Percentiles rank a stretch among this genome's conserved stretches.
Evolutionary conservation across 2,329 filamentous ascomycete genomes (phyloP).

Genomic region (Alternaria sp.): DNA sequence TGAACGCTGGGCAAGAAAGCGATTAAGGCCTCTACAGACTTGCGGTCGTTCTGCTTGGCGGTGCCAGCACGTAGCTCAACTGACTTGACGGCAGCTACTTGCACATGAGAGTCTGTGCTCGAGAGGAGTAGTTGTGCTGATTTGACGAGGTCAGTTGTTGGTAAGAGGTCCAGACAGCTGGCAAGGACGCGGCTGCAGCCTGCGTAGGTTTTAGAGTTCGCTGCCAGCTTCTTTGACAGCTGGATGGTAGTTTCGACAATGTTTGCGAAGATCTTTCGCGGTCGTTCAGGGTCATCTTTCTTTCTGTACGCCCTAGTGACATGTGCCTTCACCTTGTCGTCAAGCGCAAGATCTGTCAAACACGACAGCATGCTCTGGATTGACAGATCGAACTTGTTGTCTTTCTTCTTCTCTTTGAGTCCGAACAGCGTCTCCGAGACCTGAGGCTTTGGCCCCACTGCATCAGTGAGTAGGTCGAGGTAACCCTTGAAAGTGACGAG

Average conservation of each 20-base stretch:
- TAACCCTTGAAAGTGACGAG: constrained; percentile 77
- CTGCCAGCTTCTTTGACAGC: constrained; percentile 71
- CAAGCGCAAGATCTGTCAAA: constrained; percentile 50
- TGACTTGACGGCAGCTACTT: constrained; percentile 75
- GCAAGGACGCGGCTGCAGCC: constrained; percentile 74
- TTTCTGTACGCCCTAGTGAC: constrained; percentile 43
- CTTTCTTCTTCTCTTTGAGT: constrained; percentile 57
- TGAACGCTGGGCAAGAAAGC: constrained; percentile 82
- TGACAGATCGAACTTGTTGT: constrained; percentile 48
- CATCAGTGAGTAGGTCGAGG: constrained; percentile 76
- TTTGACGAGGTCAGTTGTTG: constrained; percentile 87
- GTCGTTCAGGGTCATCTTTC: constrained; percentile 37
- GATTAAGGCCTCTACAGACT: constrained; percentile 74
- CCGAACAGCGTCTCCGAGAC: constrained; percentile 78
- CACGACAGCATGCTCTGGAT: constrained; percentile 52
- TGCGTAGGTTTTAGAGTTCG: constrained; percentile 46
- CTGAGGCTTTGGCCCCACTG: constrained; percentile 75
- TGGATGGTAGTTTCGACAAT: constrained; percentile 55
- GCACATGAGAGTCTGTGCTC: constrained; percentile 73
- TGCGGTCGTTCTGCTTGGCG: constrained; percentile 72
- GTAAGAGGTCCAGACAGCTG: constrained; percentile 82
- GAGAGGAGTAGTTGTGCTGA: constrained; percentile 84
- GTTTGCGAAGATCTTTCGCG: constrained; percentile 46
- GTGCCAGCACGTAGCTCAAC: constrained; percentile 80
- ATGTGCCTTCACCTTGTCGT: constrained; percentile 44